phyloP scores from a whole-genome alignment of 352 stramenopile species.

The Phytophthora pinifolia region DNA sequence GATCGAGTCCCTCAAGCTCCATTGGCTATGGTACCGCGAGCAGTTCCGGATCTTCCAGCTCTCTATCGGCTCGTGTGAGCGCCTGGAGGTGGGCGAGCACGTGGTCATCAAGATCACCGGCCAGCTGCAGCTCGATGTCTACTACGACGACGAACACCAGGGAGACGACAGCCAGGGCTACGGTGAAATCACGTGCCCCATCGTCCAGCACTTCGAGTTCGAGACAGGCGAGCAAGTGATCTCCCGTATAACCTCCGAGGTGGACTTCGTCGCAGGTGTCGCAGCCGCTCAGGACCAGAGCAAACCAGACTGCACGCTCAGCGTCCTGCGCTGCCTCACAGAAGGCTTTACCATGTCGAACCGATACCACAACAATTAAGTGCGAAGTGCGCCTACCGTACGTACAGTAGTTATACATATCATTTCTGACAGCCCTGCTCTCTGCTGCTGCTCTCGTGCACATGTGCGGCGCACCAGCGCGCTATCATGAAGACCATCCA shows the following conservation, averaged over 20 bases:
- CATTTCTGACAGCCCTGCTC: no score
- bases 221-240: slow-evolving; percentile 23
- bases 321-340: slow-evolving; percentile 21
- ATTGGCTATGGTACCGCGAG: slow-evolving; percentile 49
- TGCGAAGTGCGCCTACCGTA: neutral
- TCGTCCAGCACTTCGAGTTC: slow-evolving; percentile 53
- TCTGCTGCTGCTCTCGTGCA: no score
- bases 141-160: slow-evolving; percentile 11
- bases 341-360: slow-evolving; percentile 26
- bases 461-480: no score
- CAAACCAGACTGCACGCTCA: slow-evolving; percentile 25
- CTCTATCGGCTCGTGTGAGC: slow-evolving; percentile 31
- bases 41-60: slow-evolving; percentile 48
- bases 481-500: no score
- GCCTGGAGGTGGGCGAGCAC: slow-evolving; percentile 31
- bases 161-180: slow-evolving; percentile 16
- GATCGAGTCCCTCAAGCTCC: slow-evolving; percentile 35
- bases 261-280: slow-evolving; percentile 41
- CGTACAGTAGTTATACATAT: no score
- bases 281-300: slow-evolving; percentile 20
- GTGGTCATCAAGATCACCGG: slow-evolving; percentile 37
- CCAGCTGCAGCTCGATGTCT: slow-evolving; percentile 25
- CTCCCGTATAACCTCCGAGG: slow-evolving; percentile 47
- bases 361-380: slow-evolving; percentile 7
- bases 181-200: slow-evolving; percentile 27